Evolutionary conservation across 257 asterid genomes (phyloP).

Genomic region (Leonotis leonurus): DNA sequence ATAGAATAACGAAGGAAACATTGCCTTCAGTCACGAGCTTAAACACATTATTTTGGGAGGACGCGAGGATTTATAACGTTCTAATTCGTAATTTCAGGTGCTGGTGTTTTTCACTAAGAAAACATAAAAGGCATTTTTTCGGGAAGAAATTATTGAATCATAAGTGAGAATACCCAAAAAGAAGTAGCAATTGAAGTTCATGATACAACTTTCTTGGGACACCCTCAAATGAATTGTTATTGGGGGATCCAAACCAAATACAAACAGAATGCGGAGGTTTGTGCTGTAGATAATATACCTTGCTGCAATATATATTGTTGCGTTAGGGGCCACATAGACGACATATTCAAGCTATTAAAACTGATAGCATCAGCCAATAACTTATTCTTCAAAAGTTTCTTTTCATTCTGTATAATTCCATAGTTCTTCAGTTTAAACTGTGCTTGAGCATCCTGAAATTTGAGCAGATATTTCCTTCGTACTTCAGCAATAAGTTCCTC

Average conservation of each 20-base stretch:
- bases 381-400: conserved; percentile 39
- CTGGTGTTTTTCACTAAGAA: too few relatives aligned
- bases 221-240: neutral
- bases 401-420: conserved; percentile 29
- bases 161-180: neutral
- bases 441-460: conserved; percentile 38
- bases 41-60: too few relatives aligned
- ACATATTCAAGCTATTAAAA: conserved; percentile 31
- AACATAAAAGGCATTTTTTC: too few relatives aligned
- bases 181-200: neutral
- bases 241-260: neutral
- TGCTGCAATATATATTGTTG: conserved; percentile 57
- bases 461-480: conserved; percentile 38
- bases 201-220: neutral
- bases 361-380: conserved; percentile 48
- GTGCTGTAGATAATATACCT: conserved; percentile 36
- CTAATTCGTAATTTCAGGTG: too few relatives aligned
- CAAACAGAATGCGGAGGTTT: neutral
- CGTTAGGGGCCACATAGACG: conserved; percentile 30
- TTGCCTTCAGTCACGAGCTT: too few relatives aligned
- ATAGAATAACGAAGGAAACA: neutral
- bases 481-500: conserved; percentile 40
- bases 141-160: too few relatives aligned
- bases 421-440: conserved; percentile 26
- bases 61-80: too few relatives aligned